Evolutionary conservation across 345 rosid species (phyloP), one percentile per base, ranked within the genome.

Genomic region (Stellera chamaejasme): DNA sequence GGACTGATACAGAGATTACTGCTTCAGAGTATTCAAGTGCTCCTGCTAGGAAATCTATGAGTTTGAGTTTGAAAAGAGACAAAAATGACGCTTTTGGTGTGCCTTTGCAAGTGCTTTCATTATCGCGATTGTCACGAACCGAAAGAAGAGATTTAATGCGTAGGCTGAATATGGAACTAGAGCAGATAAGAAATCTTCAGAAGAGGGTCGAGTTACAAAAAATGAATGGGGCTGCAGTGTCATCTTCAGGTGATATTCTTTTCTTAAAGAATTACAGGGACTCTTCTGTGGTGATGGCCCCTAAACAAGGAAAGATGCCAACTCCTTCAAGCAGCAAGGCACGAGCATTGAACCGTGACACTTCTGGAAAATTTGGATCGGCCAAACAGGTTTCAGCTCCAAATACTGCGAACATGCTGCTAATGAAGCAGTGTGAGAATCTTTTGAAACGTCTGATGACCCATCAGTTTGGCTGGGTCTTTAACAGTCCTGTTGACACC

Each of bases 401-500:
- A 2, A 75, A 56, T 60, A 60, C 82, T 23, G 43, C 80, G 45
- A 79, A 77, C 73, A 28, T 73, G 61, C 64, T 75, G 42, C 64
- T 93, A 66, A 75, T 87, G 97, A 93, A 89, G 75, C 88, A 87
- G 65, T 89, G 99, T 25, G 86, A 81, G 54, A 58, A 80, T 9
- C 65, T 93, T 48, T 58, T 93, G 60, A 79, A 76, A 54, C 81
- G 87, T 32, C 49, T 93, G 55, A 82, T 84, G 96, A 56, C 77
- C 28, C 97, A 93, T 72, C 85, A 79, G 46, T 83, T 62, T 74
- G 79, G 80, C 48, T 89, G 99, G 97, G 83, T 72, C 50, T 89
- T 93, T 64, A 91, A 83, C 54, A 61, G 64, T n/a, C 99, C 97
- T 39, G 99, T 93, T 70, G 97, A 93, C 73, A 78, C 75, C 26